phyloP scores from a whole-genome alignment of 768 basidiomycete species.

The Pleurotus tuoliensis region DNA sequence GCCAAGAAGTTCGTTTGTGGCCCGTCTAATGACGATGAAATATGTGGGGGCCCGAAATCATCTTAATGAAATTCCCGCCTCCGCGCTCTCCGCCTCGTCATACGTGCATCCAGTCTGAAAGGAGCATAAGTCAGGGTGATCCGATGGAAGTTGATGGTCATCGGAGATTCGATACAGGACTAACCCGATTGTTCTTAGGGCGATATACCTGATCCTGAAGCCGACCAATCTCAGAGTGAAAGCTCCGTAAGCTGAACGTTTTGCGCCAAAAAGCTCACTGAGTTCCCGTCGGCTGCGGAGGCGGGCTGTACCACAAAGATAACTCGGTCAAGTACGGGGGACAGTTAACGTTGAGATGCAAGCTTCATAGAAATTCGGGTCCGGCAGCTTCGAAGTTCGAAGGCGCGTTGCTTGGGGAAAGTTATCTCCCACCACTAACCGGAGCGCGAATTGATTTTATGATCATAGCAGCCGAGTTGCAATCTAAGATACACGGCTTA shows the following conservation, averaged over 20 bases:
- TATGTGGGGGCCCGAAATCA: background rate
- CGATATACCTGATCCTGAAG: background rate
- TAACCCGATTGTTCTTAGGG: constrained; percentile 5
- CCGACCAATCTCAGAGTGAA: background rate
- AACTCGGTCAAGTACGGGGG: background rate
- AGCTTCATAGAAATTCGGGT: background rate
- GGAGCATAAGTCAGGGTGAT: no score
- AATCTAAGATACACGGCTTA: no score
- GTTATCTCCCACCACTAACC: no score
- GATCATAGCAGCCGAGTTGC: no score
- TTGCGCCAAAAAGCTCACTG: background rate
- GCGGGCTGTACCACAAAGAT: background rate
- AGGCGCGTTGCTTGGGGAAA: constrained; percentile 2
- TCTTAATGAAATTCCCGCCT: constrained; percentile 6
- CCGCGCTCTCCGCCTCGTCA: background rate
- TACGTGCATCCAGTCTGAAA: no score
- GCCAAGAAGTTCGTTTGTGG: background rate
- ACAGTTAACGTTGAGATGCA: background rate
- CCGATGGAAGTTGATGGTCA: background rate
- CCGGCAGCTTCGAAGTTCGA: constrained; percentile 1
- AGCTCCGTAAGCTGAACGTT: background rate
- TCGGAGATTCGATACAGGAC: constrained; percentile 1
- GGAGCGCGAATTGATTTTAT: no score
- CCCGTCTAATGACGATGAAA: no score
- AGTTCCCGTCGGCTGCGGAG: background rate